A percentile compares a stretch with the other conserved stretches of the same genome.
Conservation (phyloP, 768 basidiomycete genomes). For the Sistotremastrum suecicum region DNA sequence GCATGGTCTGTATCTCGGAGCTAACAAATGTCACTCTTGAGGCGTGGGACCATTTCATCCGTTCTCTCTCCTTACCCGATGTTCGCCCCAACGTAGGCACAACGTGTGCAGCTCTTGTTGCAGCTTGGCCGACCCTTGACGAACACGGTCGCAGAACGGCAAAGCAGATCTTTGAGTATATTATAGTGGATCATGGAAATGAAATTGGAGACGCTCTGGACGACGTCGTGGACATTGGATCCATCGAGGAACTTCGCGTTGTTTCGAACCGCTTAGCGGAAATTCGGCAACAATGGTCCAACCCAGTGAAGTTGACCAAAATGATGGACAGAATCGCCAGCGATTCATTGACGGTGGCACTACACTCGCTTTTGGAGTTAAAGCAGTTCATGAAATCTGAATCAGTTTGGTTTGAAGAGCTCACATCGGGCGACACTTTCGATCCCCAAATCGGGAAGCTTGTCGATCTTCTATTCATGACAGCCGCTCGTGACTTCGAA, state of each 20-base stretch:
- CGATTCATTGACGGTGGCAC: constrained; percentile 68
- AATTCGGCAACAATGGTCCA: constrained; percentile 34
- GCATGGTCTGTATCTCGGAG: constrained; percentile 61
- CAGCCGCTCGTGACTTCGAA: constrained; percentile 70
- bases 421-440: constrained; percentile 79
- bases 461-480: constrained; percentile 48
- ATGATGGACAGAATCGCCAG: constrained; percentile 62
- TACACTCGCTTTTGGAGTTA: constrained; percentile 64
- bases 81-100: constrained; percentile 75
- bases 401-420: constrained; percentile 37
- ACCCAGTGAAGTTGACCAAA: constrained; percentile 39
- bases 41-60: constrained; percentile 70
- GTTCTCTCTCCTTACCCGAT: constrained; percentile 49
- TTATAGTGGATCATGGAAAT: constrained; percentile 50
- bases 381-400: constrained; percentile 43
- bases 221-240: constrained; percentile 68
- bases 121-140: constrained; percentile 59
- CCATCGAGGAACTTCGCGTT: constrained; percentile 48
- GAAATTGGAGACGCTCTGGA: constrained; percentile 42
- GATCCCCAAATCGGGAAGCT: constrained; percentile 60
- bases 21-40: constrained; percentile 66
- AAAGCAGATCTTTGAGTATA: constrained; percentile 45
- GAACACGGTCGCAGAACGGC: constrained; percentile 37
- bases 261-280: constrained; percentile 27
- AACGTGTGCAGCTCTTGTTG: constrained; percentile 73